A percentile compares a stretch with the other conserved stretches of the same genome.
Conservation (phyloP, 345 rosid species). For the Heritiera littoralis region DNA sequence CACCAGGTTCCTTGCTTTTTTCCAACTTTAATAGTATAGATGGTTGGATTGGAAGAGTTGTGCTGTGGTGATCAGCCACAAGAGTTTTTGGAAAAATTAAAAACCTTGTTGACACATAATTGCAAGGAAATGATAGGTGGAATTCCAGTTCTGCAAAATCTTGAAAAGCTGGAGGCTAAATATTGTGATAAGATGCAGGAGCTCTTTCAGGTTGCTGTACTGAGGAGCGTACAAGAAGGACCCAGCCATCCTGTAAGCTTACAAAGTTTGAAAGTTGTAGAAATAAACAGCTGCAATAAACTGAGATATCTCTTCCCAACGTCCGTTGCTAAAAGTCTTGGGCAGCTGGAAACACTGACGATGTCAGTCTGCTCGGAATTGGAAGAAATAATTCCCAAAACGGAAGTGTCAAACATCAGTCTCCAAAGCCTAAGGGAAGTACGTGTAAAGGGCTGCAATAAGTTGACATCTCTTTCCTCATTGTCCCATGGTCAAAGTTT, state of each 20-base stretch:
- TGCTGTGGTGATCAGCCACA: neutral
- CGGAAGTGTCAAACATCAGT: too few species aligned
- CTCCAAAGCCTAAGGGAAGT: neutral
- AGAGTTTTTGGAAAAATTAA: neutral
- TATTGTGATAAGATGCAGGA: neutral
- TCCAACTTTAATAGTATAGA: too few species aligned
- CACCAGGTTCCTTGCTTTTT: too few species aligned
- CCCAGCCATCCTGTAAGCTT: neutral
- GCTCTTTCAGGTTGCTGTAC: neutral
- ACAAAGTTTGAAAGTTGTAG: neutral
- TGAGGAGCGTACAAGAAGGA: neutral
- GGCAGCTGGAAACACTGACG: neutral
- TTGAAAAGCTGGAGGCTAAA: neutral
- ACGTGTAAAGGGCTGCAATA: neutral
- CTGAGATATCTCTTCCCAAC: neutral
- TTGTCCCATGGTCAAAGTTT: neutral
- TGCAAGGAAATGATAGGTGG: neutral
- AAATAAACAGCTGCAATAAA: neutral
- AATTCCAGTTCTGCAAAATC: neutral
- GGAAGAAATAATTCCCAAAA: neutral
- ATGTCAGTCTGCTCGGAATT: neutral
- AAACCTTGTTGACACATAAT: neutral
- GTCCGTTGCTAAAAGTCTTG: neutral
- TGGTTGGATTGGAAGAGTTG: neutral
- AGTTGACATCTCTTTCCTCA: neutral